Percentiles rank a stretch among this genome's conserved stretches.
Evolutionary conservation across 257 asterid genomes (phyloP).

Genomic region (Thymus mandschuricus): DNA sequence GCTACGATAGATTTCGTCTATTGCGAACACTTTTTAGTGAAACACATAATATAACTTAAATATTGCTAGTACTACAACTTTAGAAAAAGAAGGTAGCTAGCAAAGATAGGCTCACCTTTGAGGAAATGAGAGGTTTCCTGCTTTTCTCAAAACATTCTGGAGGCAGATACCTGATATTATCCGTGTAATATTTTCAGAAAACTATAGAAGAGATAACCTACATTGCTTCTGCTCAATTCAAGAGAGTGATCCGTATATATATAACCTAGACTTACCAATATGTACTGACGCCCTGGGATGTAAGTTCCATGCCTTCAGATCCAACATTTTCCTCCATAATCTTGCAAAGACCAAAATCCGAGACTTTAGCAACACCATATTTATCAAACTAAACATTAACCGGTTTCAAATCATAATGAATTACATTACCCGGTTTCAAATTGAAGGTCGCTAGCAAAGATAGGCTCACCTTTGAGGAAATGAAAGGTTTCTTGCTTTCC

Average conservation of each 20-base stretch:
- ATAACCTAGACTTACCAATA: conserved; percentile 53
- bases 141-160: conserved; percentile 79
- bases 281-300: conserved; percentile 99
- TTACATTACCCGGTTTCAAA: conserved; percentile 34
- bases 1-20: no score
- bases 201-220: neutral
- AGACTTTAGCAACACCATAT: conserved; percentile 80
- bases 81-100: neutral
- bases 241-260: neutral
- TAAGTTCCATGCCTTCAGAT: conserved; percentile 98
- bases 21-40: no score
- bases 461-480: no score
- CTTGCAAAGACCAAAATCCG: conserved; percentile 99
- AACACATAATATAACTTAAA: neutral
- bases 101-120: conserved; percentile 62
- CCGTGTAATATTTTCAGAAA: conserved; percentile 13
- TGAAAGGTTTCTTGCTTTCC: conserved; percentile 41
- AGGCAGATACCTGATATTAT: conserved; percentile 58
- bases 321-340: conserved; percentile 82
- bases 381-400: conserved; percentile 97
- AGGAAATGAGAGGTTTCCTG: conserved; percentile 95
- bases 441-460: no score
- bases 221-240: conserved; percentile 5
- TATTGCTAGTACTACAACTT: neutral
- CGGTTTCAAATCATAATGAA: conserved; percentile 98